Base-by-base conservation (phyloP, 352 stramenopile species). In the Pythium coloratum region DNA sequence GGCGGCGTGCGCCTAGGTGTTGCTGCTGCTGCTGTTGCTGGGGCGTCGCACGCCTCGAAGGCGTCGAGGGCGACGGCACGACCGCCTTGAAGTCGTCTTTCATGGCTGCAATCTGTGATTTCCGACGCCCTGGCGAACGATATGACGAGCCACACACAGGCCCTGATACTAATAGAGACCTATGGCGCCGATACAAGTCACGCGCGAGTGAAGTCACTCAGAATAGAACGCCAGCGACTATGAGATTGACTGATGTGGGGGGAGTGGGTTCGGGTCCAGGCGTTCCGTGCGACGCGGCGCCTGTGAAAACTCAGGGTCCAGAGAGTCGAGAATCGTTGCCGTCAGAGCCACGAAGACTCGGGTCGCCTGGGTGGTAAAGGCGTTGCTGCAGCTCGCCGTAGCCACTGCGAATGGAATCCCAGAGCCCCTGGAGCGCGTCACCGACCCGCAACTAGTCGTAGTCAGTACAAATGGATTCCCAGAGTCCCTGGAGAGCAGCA, bases 11-110 rank as follows among this genome's bases (percentile, higher is more conserved):
- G 4, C 62, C 20, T 34, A 56, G 28, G 2, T 51, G 26, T 30
- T 65, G 26, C 34, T 59, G n/a, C 16, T 42, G 53, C 13, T 67
- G 55, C 44, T 61, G 42, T n/a, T 65, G 57, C 30, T 72, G 49
- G 16, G 66, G 26, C 13, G 50, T 69, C 8, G 49, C 1, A 2
- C 67, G 67, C 14, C 67, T 55, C 56, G 67, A 69, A 14, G 67
- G 61, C 44, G 67, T 66, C 28, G 57, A 18, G 0, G 68, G 56
- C 36, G 50, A 58, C 18, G 68, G 68, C 53, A 71, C 62, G 44
- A 75, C 53, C 14, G 34, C 20, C 44, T 66, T 67, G 46, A 75
- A 75, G 26, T 75, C 69, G 36, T 70, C 69, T 34, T 68, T 67
- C 69, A 71, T 75, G 47, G 24, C 10, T 6, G 6, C 16, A 28